Evolutionary conservation across 192 early-diverging fungal genomes (phyloP).

Genomic region (Entophlyctis luteolus): DNA sequence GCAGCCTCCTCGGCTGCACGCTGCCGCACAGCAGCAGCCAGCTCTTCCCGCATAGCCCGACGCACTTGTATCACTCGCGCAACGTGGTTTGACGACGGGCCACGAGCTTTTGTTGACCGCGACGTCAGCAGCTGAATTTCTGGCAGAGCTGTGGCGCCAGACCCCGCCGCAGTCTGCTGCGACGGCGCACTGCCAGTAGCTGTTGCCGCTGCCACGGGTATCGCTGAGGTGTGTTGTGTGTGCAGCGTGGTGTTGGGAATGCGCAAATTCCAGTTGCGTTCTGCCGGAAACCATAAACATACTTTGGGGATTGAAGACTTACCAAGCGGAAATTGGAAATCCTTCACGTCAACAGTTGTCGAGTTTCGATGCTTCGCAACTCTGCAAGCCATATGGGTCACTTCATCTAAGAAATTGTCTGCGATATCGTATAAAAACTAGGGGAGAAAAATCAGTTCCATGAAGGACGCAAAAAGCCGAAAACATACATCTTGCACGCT

Average conservation of each 20-base stretch:
- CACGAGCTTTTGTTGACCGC: not conserved
- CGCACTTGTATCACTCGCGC: not conserved
- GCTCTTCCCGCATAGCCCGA: slow-evolving; percentile 18
- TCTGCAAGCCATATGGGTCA: slow-evolving; percentile 75
- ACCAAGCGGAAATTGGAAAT: slow-evolving; percentile 80
- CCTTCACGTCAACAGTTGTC: slow-evolving; percentile 74
- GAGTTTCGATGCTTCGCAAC: slow-evolving; percentile 80
- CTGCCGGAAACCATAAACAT: slow-evolving; percentile 28
- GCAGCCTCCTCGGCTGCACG: not conserved
- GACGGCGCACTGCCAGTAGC: no score
- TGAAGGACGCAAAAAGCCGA: no score
- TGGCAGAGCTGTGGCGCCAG: no score
- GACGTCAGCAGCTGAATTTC: not conserved
- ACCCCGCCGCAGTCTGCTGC: no score
- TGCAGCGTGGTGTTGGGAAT: slow-evolving; percentile 49
- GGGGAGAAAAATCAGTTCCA: no score
- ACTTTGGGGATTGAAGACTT: not conserved
- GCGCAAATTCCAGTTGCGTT: slow-evolving; percentile 86
- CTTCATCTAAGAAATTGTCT: slow-evolving; percentile 83
- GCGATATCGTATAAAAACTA: slow-evolving; percentile 79
- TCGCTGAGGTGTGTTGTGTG: no score
- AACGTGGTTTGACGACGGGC: slow-evolving; percentile 11
- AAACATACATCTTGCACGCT: slow-evolving; percentile 85
- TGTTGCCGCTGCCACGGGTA: no score
- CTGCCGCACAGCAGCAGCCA: not conserved